phyloP scores from a whole-genome alignment of 176 grass and related monocot genomes.

The Carex kokanica region DNA sequence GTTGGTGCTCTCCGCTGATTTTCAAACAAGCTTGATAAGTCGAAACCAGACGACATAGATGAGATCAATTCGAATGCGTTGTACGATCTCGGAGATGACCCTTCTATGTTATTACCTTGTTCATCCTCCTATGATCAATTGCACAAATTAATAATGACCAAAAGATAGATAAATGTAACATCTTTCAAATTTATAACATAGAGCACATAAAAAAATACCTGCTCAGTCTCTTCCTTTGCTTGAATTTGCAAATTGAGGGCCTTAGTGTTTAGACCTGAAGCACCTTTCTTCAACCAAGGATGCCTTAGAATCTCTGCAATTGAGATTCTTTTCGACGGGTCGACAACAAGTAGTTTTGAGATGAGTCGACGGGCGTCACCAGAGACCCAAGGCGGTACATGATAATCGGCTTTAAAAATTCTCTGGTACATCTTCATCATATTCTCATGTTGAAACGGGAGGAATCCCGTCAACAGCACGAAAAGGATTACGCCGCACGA shows the following conservation, averaged over 20 bases:
- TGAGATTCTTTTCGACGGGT: conserved; percentile 66
- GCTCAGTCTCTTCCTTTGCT: conserved; percentile 3
- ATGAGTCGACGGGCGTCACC: conserved; percentile 68
- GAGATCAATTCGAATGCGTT: conserved; percentile 98
- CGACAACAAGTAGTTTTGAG: conserved; percentile 63
- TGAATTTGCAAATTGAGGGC: conserved; percentile 18
- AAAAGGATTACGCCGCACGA: conserved; percentile 95
- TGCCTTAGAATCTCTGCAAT: conserved; percentile 63
- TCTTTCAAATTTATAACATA: background rate
- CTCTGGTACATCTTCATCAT: conserved; percentile 86
- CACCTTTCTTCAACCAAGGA: conserved; percentile 65
- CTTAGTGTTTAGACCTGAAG: conserved; percentile 24
- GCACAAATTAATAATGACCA: conserved; percentile 11
- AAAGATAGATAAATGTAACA: background rate
- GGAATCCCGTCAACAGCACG: conserved; percentile 76
- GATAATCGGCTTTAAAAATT: conserved; percentile 79
- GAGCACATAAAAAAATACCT: background rate
- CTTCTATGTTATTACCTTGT: background rate
- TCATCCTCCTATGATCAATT: background rate
- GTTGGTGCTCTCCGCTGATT: conserved; percentile 46
- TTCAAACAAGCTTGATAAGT: conserved; percentile 83
- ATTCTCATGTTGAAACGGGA: conserved; percentile 83
- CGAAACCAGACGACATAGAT: conserved; percentile 91
- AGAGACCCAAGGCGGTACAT: conserved; percentile 74
- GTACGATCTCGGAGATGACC: conserved; percentile 61